Base-by-base conservation (phyloP, 2,329 filamentous ascomycete genomes). In the Mollisia scopiformis region DNA sequence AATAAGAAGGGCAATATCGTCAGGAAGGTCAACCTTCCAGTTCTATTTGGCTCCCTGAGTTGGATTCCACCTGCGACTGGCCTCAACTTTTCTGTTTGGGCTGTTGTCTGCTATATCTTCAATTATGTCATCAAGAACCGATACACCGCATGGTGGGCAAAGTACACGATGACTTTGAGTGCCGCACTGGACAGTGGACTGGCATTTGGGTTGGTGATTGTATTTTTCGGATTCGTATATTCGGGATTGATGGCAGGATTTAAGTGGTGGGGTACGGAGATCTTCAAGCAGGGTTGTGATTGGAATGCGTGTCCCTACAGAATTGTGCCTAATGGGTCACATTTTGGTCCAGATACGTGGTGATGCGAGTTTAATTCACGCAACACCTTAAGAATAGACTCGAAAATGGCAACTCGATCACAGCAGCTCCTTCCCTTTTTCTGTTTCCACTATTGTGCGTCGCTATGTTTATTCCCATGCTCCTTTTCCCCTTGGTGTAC, bases 1-100 rank as follows among this genome's bases (percentile, higher is more conserved):
- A 80, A 83, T 43, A 81, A 79, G 57, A 82, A 82, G 65, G 79
- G 80, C 58, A 89, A 84, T 68, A 80, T 92, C 25, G 80, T 92
- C 60, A 85, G 90, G 58, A 92, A 90, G 73, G 87, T 93, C 75
- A 94, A 93, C 71, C 82, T 94, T 3, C 91, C 92, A 0, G 89
- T 96, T 16, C 82, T 96, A 8, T 93, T 96, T 59, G 92, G 92
- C 47, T 90, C 88, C 63, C 82, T 96, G 65, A 87, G 85, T 64
- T 96, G 92, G 91, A 95, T 96, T 54, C 92, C 92, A 0, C 92
- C 92, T 0, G 92, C 92, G 2, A 90, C 89, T 0, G 92, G 92
- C 0, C 86, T 96, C 65, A 96, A 96, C 75, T 96, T 95, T 73
- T 91, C 88, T 1, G 89, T 94, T 46, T 96, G 92, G 91, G 90